Base-by-base conservation (phyloP, 495 filamentous ascomycete species). In the Geopyxis carbonaria region DNA sequence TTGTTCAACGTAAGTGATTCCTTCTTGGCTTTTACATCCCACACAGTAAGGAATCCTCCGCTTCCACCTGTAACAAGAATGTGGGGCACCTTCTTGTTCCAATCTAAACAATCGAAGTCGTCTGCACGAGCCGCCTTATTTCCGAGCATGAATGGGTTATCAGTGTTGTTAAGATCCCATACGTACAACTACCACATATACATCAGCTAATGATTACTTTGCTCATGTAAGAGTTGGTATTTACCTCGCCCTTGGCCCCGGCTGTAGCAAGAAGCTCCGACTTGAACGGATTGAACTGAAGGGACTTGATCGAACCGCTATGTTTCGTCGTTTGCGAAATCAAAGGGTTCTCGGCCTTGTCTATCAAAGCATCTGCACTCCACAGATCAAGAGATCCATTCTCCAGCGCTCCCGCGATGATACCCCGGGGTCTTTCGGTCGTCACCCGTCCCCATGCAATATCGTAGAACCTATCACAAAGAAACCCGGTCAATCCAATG, bases 1-100 rank as follows among this genome's bases (percentile, higher is more conserved):
- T 93, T 94, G 63, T 93, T 95, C 41, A 99, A 63, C 2, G 86
- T 93, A 57, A 99, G 63, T 38, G 82, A 93, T 48, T 93, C 85
- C 61, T 87, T 93, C 69, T 91, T 94, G 0, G 77, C 79, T 65
- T 92, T 93, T 30, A 95, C 72, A 65, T 99, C 89, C 89, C 89
- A 99, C 2, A 99, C 86, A 8, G 89, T 94, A 20, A 95, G 85
- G 52, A 93, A 93, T 8, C 89, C 89, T 14, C 84, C 89, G 47
- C 73, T 84, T 55, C 87, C 85, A 46, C 89, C 89, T 9, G 89
- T 93, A 20, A 84, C 91, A 44, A 95, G 60, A 52, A 99, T 99
- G 59, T 99, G 86, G 15, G 86, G 67, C 27, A 94, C 86, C 64
- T 93, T 95, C 51, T 85, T 85, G 63, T 99, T 99, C 89, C 89